These are phyloP conservation scores for Rhizoclosmatium globosum DNA, from an alignment of 192 early-diverging fungal genomes.

Conservation along the genomic window DNA sequence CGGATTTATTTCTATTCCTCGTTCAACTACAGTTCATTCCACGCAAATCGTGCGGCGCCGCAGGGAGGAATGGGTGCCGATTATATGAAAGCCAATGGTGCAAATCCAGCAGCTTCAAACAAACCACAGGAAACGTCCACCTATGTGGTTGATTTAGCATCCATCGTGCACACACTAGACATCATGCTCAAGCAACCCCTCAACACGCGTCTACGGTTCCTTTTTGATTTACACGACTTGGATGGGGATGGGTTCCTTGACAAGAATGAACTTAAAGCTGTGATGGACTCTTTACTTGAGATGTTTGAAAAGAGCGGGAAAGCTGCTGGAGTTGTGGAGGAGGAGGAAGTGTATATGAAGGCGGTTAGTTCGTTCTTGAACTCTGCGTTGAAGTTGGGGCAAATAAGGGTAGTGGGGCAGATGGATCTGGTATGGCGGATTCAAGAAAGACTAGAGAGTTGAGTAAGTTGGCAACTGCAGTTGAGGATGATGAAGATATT, in stretches of 20 bases:
- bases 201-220: conserved; percentile 59
- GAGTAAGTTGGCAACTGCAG: background rate
- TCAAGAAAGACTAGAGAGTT: background rate
- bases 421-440: background rate
- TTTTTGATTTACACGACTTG: conserved; percentile 67
- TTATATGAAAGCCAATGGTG: conserved; percentile 24
- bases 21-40: conserved; percentile 59
- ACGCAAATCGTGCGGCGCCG: conserved; percentile 41
- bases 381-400: conserved; percentile 64
- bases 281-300: conserved; percentile 65
- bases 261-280: conserved; percentile 61
- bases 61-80: conserved; percentile 44
- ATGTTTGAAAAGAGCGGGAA: conserved; percentile 56
- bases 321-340: conserved; percentile 29
- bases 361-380: conserved; percentile 66
- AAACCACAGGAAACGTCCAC: background rate
- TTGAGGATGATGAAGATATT: conserved; percentile 9
- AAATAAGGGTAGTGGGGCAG: conserved; percentile 43
- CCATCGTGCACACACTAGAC: conserved; percentile 63
- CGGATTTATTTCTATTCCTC: conserved; percentile 66
- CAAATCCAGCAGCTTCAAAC: background rate
- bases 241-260: conserved; percentile 65
- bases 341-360: conserved; percentile 60
- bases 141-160: conserved; percentile 65
- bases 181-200: conserved; percentile 66